These are phyloP conservation scores for Colletotrichum eremochloae DNA, from an alignment of 2,329 filamentous ascomycete genomes.

Conservation along the genomic window DNA sequence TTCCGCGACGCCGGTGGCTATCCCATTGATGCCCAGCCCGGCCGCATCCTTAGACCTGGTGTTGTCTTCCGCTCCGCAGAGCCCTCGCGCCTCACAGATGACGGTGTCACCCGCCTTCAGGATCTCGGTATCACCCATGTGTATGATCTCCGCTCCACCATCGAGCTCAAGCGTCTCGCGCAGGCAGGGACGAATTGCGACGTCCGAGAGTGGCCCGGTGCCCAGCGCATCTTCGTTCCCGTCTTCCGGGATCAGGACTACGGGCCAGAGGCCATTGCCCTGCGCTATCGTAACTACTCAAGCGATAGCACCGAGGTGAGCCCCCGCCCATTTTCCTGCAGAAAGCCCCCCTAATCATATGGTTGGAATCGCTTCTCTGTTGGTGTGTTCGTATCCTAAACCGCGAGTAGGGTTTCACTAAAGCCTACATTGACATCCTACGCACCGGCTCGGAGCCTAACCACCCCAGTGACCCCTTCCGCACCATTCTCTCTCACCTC, in stretches of 20 bases:
- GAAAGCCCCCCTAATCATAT: neutral
- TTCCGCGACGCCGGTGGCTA: constrained; percentile 78
- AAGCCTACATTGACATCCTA: constrained; percentile 74
- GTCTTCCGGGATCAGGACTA: constrained; percentile 75
- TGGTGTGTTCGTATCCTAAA: neutral
- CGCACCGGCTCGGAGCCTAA: constrained; percentile 57
- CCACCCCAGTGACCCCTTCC: constrained; percentile 57
- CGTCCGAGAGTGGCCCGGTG: constrained; percentile 49
- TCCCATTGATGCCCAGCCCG: constrained; percentile 53
- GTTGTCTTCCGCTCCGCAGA: constrained; percentile 78
- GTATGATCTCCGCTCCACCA: constrained; percentile 76
- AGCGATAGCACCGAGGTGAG: constrained; percentile 57
- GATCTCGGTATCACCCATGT: constrained; percentile 72
- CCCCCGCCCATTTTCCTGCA: neutral
- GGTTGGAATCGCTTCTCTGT: neutral
- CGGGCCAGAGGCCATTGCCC: constrained; percentile 71
- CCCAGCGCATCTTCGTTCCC: constrained; percentile 70
- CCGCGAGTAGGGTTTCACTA: constrained; percentile 65
- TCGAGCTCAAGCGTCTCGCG: constrained; percentile 65
- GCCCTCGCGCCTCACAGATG: constrained; percentile 67
- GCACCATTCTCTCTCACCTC: constrained; percentile 67
- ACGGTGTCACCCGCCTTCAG: constrained; percentile 65
- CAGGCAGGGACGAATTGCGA: constrained; percentile 44
- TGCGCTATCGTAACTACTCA: constrained; percentile 72
- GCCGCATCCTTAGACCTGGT: constrained; percentile 61